These are phyloP conservation scores for Mycena citricolor DNA, from an alignment of 1,284 basidiomycete species.

Conservation along the genomic window DNA sequence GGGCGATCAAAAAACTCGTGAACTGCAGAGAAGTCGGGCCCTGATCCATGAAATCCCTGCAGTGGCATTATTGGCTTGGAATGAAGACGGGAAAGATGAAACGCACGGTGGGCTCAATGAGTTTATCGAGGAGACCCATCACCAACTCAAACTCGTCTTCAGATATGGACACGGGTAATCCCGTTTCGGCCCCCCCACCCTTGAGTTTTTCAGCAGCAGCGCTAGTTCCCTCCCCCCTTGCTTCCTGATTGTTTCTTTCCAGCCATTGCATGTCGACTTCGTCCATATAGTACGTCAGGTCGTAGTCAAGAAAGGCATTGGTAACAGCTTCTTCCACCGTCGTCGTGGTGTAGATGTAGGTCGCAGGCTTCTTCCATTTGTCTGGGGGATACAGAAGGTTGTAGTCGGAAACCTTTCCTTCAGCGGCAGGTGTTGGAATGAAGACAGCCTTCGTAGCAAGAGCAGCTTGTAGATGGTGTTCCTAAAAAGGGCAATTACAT, in stretches of 20 bases:
- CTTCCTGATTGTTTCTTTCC: constrained; percentile 86
- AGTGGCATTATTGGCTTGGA: too few species aligned
- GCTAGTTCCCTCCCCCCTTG: constrained; percentile 82
- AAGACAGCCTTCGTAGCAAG: constrained; percentile 62
- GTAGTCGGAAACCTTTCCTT: constrained; percentile 75
- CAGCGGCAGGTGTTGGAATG: constrained; percentile 91
- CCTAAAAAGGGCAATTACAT: constrained; percentile 63
- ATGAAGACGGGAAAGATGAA: constrained; percentile 81
- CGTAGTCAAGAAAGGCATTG: constrained; percentile 55
- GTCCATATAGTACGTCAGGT: constrained; percentile 91
- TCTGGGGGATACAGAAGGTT: constrained; percentile 68
- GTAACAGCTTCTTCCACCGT: constrained; percentile 80
- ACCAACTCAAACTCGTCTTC: constrained; percentile 95
- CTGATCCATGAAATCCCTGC: constrained; percentile 34
- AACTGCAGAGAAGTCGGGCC: constrained; percentile 79
- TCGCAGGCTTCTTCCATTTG: constrained; percentile 74
- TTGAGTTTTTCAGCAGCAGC: constrained; percentile 62
- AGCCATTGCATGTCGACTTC: constrained; percentile 96
- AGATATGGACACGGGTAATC: constrained; percentile 63
- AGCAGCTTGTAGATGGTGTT: constrained; percentile 90
- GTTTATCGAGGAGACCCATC: constrained; percentile 92
- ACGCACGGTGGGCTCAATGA: constrained; percentile 85
- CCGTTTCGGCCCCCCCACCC: constrained; percentile 70
- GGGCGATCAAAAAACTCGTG: constrained; percentile 66
- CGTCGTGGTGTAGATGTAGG: constrained; percentile 84